Base-by-base conservation (phyloP, 2,329 filamentous ascomycete species). In the Talaromyces sp. region DNA sequence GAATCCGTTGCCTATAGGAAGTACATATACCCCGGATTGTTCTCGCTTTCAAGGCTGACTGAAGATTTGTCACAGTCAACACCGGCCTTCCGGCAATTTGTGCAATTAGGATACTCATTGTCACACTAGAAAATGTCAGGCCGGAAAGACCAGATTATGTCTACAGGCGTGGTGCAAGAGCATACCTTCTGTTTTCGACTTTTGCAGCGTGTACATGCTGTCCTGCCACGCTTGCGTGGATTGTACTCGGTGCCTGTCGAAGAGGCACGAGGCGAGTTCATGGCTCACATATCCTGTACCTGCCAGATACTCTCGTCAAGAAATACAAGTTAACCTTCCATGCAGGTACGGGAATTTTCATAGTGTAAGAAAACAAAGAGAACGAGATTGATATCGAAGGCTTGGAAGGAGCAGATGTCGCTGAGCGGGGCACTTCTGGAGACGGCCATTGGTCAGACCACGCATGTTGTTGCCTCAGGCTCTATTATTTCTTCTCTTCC, bases 181-280 rank as follows among this genome's bases (percentile, higher is more conserved):
- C 72, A 68, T 41, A 80, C 79, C 71, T 76, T 81, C 67, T 82
- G 80, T 66, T 82, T 82, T 60, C 79, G 73, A 22, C 72, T 77
- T 68, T 82, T 82, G 72, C 79, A 82, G 66, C 79, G 76, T 47
- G 79, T 79, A 63, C 79, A 82, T 9, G 79, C 79, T 1, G 79
- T 82, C 39, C 80, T 74, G 19, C 77, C 78, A 61, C 80, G 76
- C 68, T 82, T 82, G 24, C 79, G 75, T n/a, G 78, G 78, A 66
- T 81, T 81, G 61, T 75, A 67, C 52, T 76, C 73, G 65, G 68
- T 70, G 16, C 67, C 66, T n/a, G 72, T 72, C 62, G 70, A 67
- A 22, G 66, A 63, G 64, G 60, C 60, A 33, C 45, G 52, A 24
- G 52, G 31, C 9, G 45, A 27, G n/a, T 62, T 58, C 64, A 65